A percentile compares a stretch with the other conserved stretches of the same genome.
phyloP scores from a whole-genome alignment of 805 yeast genomes.

The Torulaspora indica region DNA sequence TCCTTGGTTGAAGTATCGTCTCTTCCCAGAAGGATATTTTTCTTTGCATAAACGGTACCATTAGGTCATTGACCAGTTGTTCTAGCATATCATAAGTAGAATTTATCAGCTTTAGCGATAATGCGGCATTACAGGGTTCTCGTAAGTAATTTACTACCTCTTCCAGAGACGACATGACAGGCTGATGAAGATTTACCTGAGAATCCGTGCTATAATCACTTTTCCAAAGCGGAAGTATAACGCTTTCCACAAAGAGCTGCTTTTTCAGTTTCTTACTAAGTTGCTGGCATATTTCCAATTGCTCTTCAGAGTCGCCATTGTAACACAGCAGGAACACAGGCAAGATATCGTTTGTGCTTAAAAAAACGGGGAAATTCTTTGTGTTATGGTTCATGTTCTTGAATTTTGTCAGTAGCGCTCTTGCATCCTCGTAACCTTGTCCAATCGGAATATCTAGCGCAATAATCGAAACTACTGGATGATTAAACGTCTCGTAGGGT shows the following conservation, averaged over 20 bases:
- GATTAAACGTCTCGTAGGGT: slow-evolving; percentile 81
- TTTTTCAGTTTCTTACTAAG: slow-evolving; percentile 41
- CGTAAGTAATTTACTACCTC: slow-evolving; percentile 22
- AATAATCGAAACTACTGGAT: slow-evolving; percentile 74
- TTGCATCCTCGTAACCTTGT: slow-evolving; percentile 46
- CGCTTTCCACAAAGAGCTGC: slow-evolving; percentile 38
- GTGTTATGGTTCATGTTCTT: slow-evolving; percentile 39
- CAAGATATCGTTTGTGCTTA: slow-evolving; percentile 59
- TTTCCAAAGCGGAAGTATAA: slow-evolving; percentile 31
- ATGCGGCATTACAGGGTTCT: slow-evolving; percentile 6
- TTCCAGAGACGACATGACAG: slow-evolving; percentile 31
- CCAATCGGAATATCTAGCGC: slow-evolving; percentile 45
- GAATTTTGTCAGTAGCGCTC: slow-evolving; percentile 52
- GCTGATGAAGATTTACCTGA: slow-evolving; percentile 28
- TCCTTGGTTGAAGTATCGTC: slow-evolving; percentile 67
- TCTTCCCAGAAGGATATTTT: slow-evolving; percentile 84
- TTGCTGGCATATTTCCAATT: slow-evolving; percentile 41
- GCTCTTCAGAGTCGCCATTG: slow-evolving; percentile 43
- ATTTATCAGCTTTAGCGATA: slow-evolving; percentile 24
- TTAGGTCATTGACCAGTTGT: slow-evolving; percentile 21
- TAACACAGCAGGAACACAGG: slow-evolving; percentile 50
- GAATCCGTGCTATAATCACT: slow-evolving; percentile 6
- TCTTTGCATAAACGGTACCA: slow-evolving; percentile 78
- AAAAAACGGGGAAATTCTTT: slow-evolving; percentile 49
- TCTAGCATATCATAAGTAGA: slow-evolving; percentile 28